Conservation (phyloP, 140 eudicot species). For the Anethum foeniculum region DNA sequence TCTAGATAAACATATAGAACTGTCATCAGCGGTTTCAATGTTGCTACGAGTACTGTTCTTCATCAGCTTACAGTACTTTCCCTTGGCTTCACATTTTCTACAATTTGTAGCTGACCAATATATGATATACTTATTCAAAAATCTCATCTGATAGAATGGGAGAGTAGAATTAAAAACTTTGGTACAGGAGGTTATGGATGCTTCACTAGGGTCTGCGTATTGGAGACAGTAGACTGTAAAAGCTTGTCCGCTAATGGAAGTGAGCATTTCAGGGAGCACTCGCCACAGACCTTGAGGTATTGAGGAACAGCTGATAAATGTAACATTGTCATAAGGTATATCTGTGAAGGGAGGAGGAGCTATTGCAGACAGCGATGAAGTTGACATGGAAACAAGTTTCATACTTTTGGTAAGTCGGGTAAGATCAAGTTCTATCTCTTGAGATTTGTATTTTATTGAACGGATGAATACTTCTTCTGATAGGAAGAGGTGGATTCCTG, state of each 20-base stretch:
- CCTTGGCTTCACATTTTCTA: background rate
- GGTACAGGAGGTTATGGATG: background rate
- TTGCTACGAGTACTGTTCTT: background rate
- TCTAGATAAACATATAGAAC: background rate
- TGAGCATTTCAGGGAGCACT: background rate
- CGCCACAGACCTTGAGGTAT: background rate
- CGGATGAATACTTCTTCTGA: background rate
- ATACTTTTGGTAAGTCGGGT: background rate
- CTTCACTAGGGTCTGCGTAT: background rate
- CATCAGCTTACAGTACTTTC: background rate
- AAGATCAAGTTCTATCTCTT: background rate
- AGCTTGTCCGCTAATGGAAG: background rate
- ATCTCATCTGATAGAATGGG: background rate
- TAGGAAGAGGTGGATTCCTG: background rate
- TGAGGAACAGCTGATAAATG: background rate
- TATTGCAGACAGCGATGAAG: background rate
- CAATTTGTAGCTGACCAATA: background rate
- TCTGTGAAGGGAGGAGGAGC: background rate
- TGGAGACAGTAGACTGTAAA: background rate
- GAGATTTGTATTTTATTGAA: background rate
- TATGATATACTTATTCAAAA: background rate
- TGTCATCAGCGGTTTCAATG: background rate
- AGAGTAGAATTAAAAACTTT: background rate
- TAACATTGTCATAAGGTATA: background rate
- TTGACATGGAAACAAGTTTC: background rate